Conservation (phyloP, 371 early-diverging fungal species). For the Mucor piriformis region DNA sequence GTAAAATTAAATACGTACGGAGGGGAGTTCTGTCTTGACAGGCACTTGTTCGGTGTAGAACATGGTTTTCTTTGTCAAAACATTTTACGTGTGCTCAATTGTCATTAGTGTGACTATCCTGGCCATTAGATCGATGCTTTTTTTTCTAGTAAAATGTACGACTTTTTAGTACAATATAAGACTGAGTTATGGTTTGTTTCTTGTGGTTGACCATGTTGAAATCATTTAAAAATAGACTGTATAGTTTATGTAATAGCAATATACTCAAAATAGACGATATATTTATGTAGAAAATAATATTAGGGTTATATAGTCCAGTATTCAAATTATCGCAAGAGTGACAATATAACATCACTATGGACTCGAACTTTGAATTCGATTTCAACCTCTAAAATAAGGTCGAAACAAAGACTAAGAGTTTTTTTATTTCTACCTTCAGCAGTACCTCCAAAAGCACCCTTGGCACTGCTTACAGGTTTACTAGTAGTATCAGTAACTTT, state of each 20-base stretch:
- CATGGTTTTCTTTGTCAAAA: too few species aligned
- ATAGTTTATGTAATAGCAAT: background rate
- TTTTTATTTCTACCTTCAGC: conserved; percentile 6
- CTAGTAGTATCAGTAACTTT: conserved; percentile 20
- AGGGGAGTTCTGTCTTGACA: too few species aligned
- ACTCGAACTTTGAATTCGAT: conserved; percentile 34
- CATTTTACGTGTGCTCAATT: too few species aligned
- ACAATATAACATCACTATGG: conserved; percentile 39
- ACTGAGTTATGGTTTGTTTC: too few species aligned
- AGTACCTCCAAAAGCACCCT: conserved; percentile 18
- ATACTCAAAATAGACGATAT: conserved; percentile 1
- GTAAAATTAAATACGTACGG: too few species aligned
- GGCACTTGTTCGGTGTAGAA: too few species aligned
- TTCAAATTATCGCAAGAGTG: conserved; percentile 20
- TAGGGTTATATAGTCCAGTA: background rate
- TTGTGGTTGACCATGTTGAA: too few species aligned
- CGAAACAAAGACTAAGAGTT: conserved; percentile 36
- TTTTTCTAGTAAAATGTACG: too few species aligned
- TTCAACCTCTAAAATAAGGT: conserved; percentile 41
- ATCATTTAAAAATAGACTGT: too few species aligned
- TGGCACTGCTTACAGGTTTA: conserved; percentile 6
- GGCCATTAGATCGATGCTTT: too few species aligned
- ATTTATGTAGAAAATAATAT: background rate
- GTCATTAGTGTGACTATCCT: too few species aligned
- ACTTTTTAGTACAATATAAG: too few species aligned